These are phyloP conservation scores for Ophiostoma angusticollis DNA, from an alignment of 2,329 filamentous ascomycete species.

Conservation along the genomic window DNA sequence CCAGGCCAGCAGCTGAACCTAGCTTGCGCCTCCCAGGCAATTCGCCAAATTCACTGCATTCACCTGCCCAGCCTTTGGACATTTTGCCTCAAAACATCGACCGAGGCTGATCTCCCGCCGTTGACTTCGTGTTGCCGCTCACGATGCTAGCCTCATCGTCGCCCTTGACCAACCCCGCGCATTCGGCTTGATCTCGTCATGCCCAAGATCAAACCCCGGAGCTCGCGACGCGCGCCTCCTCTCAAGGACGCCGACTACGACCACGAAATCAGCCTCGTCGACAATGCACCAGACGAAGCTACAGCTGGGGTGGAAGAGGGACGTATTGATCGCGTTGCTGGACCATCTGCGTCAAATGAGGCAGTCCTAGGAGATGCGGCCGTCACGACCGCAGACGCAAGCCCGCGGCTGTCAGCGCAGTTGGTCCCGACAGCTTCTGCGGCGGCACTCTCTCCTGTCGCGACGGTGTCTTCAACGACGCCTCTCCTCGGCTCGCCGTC, in stretches of 20 bases:
- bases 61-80: too few species aligned
- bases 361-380: not conserved
- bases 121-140: not conserved
- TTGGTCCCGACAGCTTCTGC: not conserved
- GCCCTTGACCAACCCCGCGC: too few species aligned
- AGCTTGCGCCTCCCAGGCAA: too few species aligned
- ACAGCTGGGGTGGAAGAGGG: not conserved
- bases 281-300: conserved; percentile 27
- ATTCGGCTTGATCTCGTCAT: conserved; percentile 18
- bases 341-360: not conserved
- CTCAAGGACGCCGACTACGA: conserved; percentile 52
- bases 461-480: not conserved
- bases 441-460: not conserved
- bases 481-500: conserved; percentile 2
- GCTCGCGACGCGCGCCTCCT: conserved; percentile 40
- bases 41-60: too few species aligned
- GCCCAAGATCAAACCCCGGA: conserved; percentile 28
- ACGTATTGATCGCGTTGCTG: not conserved
- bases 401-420: conserved; percentile 1
- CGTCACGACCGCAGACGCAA: not conserved
- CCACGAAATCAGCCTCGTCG: conserved; percentile 58
- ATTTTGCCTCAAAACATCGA: too few species aligned
- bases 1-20: too few species aligned
- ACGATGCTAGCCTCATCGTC: conserved; percentile 1
- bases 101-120: too few species aligned